Conservation (phyloP, 495 filamentous ascomycete species). For the Lasiosphaeria ovina region DNA sequence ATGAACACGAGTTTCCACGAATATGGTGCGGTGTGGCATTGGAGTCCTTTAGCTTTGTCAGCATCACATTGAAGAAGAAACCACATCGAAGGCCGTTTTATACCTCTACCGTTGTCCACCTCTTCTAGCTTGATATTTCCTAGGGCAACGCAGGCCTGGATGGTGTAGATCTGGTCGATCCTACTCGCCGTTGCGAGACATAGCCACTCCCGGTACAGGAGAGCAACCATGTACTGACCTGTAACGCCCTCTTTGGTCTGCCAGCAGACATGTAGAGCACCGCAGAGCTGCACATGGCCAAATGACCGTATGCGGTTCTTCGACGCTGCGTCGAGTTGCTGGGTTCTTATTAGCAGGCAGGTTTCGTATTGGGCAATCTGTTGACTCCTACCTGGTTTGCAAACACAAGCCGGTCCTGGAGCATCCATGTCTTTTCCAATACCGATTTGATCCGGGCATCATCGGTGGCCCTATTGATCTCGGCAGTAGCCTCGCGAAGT, state of each 20-base stretch:
- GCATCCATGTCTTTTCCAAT: conserved; percentile 70
- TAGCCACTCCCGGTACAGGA: conserved; percentile 80
- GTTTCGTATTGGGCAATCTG: not conserved
- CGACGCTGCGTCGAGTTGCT: conserved; percentile 45
- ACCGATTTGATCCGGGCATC: conserved; percentile 54
- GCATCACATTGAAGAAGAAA: not conserved
- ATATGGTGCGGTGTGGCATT: conserved; percentile 79
- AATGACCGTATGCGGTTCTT: conserved; percentile 66
- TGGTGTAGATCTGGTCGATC: conserved; percentile 60
- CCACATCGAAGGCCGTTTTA: conserved; percentile 8
- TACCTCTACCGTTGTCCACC: conserved; percentile 81
- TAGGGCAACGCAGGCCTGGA: conserved; percentile 73
- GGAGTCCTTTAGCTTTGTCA: conserved; percentile 58
- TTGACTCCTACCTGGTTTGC: conserved; percentile 57
- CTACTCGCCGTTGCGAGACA: conserved; percentile 69
- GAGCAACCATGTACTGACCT: conserved; percentile 82
- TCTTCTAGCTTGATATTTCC: conserved; percentile 70
- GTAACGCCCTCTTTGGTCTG: conserved; percentile 61
- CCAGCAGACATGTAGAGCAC: conserved; percentile 83
- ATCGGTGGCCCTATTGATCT: conserved; percentile 77
- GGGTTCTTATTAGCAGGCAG: conserved; percentile 17
- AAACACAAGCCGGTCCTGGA: conserved; percentile 76
- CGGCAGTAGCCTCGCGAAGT: conserved; percentile 66
- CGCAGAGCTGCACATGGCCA: conserved; percentile 81
- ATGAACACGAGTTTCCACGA: conserved; percentile 96